phyloP scores from a whole-genome alignment of 331 rosid genomes.

The Cydonia oblonga region DNA sequence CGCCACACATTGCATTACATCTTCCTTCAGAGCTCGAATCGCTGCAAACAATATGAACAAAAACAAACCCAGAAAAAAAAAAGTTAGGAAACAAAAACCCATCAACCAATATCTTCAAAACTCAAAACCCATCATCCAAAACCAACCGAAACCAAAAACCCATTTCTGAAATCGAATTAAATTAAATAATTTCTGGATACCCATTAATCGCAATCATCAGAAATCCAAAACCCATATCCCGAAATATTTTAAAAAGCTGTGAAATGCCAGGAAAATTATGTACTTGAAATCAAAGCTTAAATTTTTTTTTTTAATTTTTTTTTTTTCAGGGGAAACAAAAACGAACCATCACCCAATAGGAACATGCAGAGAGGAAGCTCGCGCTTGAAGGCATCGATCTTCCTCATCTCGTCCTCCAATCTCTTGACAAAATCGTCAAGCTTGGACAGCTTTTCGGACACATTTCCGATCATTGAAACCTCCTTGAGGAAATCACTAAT shows the following conservation, averaged over 20 bases:
- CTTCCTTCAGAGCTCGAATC: slow-evolving; percentile 48
- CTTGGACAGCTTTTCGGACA: slow-evolving; percentile 30
- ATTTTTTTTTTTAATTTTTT: no score
- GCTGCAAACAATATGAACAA: slow-evolving; percentile 31
- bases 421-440: slow-evolving; percentile 44
- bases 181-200: neutral
- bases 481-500: slow-evolving; percentile 54
- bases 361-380: slow-evolving; percentile 93
- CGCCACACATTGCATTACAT: slow-evolving; percentile 36
- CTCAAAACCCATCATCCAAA: neutral
- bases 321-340: no score
- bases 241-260: neutral
- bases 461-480: slow-evolving; percentile 33
- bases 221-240: slow-evolving; percentile 4
- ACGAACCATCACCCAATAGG: slow-evolving; percentile 70
- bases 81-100: neutral
- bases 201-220: neutral
- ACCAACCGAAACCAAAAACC: neutral
- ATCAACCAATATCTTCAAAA: neutral
- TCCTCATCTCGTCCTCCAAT: slow-evolving; percentile 71
- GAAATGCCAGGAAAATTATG: neutral
- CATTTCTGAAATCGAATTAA: neutral
- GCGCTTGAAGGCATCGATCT: slow-evolving; percentile 92
- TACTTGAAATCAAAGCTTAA: no score
- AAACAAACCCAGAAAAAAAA: neutral